Conservation (phyloP, 2,329 filamentous ascomycete species). For the Colletotrichum sp. region DNA sequence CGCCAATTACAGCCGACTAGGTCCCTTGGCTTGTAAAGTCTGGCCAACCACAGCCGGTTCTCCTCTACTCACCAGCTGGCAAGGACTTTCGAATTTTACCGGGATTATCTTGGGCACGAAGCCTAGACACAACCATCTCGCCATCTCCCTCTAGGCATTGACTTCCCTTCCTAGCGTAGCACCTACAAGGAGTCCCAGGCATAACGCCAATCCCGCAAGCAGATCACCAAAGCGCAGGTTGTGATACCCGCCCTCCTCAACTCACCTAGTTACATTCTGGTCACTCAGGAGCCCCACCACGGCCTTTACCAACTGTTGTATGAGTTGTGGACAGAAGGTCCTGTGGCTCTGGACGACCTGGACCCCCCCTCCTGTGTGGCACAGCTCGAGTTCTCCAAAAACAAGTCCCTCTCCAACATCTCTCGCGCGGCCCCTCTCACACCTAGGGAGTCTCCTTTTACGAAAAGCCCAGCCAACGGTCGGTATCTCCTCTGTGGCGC, state of each 20-base stretch:
- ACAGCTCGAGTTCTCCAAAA: background rate
- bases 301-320: slow-evolving; percentile 1
- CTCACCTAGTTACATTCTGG: background rate
- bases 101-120: slow-evolving; percentile 2
- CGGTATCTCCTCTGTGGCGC: background rate
- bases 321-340: background rate
- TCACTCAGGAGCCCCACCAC: slow-evolving; percentile 7
- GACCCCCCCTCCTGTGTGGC: background rate
- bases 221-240: slow-evolving; percentile 4
- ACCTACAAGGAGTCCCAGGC: slow-evolving; percentile 8
- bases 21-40: background rate
- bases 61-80: background rate
- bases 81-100: slow-evolving; percentile 10
- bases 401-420: background rate
- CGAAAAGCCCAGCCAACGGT: background rate
- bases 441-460: background rate
- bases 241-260: slow-evolving; percentile 8
- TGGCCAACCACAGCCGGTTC: slow-evolving; percentile 5
- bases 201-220: slow-evolving; percentile 1
- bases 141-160: background rate
- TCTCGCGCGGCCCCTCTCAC: background rate
- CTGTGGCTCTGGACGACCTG: slow-evolving; percentile 13
- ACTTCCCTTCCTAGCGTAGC: slow-evolving; percentile 11
- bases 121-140: slow-evolving; percentile 6
- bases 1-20: background rate